Conservation (phyloP, 306 rosid genomes). For the Parietaria judaica region DNA sequence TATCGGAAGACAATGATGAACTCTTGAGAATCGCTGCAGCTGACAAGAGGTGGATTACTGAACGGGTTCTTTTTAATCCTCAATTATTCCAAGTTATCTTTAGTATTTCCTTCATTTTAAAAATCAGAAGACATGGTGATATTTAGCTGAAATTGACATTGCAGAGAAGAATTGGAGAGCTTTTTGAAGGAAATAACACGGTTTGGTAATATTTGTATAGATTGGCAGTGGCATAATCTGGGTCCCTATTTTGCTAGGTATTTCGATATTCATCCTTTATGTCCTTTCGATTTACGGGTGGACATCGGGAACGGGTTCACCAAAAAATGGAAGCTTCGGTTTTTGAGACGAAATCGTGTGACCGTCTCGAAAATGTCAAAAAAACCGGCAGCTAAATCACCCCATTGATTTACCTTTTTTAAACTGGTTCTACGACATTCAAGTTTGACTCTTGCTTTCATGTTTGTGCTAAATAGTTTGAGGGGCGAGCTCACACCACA, state of each 20-base stretch:
- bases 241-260: slow-evolving; percentile 77
- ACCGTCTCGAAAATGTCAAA: no score
- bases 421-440: slow-evolving; percentile 1
- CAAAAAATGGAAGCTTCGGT: no score
- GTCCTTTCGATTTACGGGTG: neutral
- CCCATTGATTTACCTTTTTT: slow-evolving; percentile 3
- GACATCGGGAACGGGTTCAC: no score
- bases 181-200: slow-evolving; percentile 71
- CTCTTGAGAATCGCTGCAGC: slow-evolving; percentile 60
- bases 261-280: slow-evolving; percentile 11
- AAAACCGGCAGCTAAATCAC: no score
- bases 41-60: slow-evolving; percentile 64
- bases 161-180: slow-evolving; percentile 75
- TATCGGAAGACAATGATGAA: slow-evolving; percentile 56
- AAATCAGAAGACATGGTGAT: slow-evolving; percentile 10
- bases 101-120: slow-evolving; percentile 9
- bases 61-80: neutral
- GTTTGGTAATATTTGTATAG: slow-evolving; percentile 74
- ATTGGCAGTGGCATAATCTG: slow-evolving; percentile 79
- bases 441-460: slow-evolving; percentile 21
- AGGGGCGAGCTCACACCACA: slow-evolving; percentile 38
- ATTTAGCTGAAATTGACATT: slow-evolving; percentile 21
- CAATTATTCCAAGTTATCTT: neutral
- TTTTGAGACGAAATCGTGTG: no score
- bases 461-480: slow-evolving; percentile 40